phyloP scores from a whole-genome alignment of 768 basidiomycete genomes.

The Mycena olivaceomarginata region DNA sequence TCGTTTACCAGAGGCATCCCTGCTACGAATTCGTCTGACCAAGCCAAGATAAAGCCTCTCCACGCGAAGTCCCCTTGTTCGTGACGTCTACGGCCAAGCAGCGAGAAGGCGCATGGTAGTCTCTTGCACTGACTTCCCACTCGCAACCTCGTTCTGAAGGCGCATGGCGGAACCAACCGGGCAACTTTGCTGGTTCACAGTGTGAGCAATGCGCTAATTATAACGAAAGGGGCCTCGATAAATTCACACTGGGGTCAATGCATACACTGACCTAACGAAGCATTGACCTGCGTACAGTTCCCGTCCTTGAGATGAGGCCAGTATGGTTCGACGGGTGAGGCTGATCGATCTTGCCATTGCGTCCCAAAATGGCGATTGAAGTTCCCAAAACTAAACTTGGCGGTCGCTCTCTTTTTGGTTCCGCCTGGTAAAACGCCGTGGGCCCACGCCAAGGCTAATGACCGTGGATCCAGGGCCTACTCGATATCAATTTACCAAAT shows the following conservation, averaged over 20 bases:
- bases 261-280: not conserved
- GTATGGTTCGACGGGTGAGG: not conserved
- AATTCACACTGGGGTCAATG: not conserved
- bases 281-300: not conserved
- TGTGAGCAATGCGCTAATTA: conserved; percentile 22
- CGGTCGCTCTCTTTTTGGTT: conserved; percentile 5
- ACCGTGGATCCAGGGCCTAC: conserved; percentile 26
- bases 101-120: not conserved
- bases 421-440: not conserved
- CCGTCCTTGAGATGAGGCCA: not conserved
- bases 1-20: not conserved
- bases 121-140: too few species aligned
- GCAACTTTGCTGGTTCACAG: not conserved
- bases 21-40: conserved; percentile 13
- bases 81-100: not conserved
- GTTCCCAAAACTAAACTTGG: conserved; percentile 11
- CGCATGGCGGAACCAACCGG: not conserved
- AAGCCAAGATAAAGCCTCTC: conserved; percentile 19
- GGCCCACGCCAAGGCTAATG: conserved; percentile 29
- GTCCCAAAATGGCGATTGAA: conserved; percentile 10
- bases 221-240: not conserved
- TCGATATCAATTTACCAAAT: conserved; percentile 33
- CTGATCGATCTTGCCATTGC: not conserved
- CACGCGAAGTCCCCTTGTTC: not conserved
- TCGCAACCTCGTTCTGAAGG: not conserved